Percentiles rank a stretch among this genome's conserved stretches.
These are phyloP conservation scores for Forsythia viridissima DNA, from an alignment of 257 asterid genomes.

Conservation along the genomic window DNA sequence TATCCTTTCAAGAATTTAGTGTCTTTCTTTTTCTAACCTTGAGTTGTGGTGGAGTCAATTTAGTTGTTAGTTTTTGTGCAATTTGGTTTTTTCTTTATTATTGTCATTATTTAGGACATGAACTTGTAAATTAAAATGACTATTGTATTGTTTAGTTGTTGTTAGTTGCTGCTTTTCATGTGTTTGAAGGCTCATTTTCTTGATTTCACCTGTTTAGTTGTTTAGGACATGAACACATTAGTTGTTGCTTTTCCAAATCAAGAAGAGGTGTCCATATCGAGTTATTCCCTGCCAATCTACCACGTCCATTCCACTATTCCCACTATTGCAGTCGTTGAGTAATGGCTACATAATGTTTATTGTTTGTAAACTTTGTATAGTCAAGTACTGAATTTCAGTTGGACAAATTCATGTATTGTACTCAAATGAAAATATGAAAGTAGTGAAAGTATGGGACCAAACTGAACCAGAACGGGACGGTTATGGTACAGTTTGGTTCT, in stretches of 20 bases:
- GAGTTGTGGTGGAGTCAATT: not conserved
- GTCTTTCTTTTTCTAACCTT: too few relatives aligned
- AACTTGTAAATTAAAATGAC: not conserved
- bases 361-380: too few relatives aligned
- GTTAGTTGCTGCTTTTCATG: not conserved
- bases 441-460: too few relatives aligned
- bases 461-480: too few relatives aligned
- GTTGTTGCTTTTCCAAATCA: not conserved
- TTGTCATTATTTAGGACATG: not conserved
- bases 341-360: too few relatives aligned
- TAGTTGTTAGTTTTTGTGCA: not conserved
- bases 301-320: too few relatives aligned
- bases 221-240: not conserved
- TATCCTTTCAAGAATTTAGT: too few relatives aligned
- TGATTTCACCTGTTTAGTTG: not conserved
- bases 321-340: too few relatives aligned
- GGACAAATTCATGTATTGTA: too few relatives aligned
- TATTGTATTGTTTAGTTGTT: not conserved
- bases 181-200: not conserved
- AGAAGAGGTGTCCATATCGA: not conserved
- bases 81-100: not conserved
- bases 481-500: too few relatives aligned
- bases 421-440: too few relatives aligned
- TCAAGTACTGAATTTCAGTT: too few relatives aligned
- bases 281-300: not conserved